A percentile compares a stretch with the other conserved stretches of the same genome.
phyloP scores from a whole-genome alignment of 2,329 filamentous ascomycete genomes.

The Dactylonectria estremocensis region DNA sequence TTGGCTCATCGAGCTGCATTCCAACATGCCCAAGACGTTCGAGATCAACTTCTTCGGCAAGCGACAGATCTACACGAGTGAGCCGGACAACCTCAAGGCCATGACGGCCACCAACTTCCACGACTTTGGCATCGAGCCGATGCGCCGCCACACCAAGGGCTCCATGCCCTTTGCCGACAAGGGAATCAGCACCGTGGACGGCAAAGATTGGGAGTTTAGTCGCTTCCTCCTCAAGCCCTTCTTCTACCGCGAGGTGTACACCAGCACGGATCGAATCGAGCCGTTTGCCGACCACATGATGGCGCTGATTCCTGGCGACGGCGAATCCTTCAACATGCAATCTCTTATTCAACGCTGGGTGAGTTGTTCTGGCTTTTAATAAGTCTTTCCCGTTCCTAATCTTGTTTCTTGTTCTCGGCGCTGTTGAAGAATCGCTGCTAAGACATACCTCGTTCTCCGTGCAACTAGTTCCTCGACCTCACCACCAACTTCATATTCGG shows the following conservation, averaged over 20 bases:
- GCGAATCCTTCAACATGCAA: slow-evolving; percentile 36
- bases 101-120: slow-evolving; percentile 42
- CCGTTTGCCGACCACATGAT: slow-evolving; percentile 36
- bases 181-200: slow-evolving; percentile 36
- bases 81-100: slow-evolving; percentile 41
- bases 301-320: slow-evolving; percentile 32
- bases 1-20: slow-evolving; percentile 39
- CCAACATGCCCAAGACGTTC: slow-evolving; percentile 40
- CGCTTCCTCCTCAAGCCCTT: slow-evolving; percentile 40
- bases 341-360: slow-evolving; percentile 37
- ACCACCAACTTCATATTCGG: slow-evolving; percentile 39
- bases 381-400: background rate
- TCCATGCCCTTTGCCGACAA: slow-evolving; percentile 40
- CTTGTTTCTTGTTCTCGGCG: too few relatives aligned
- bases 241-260: slow-evolving; percentile 41
- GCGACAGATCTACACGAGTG: slow-evolving; percentile 39
- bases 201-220: slow-evolving; percentile 40
- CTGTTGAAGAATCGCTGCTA: background rate
- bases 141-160: slow-evolving; percentile 37
- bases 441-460: background rate
- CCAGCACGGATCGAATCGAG: slow-evolving; percentile 36
- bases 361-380: background rate
- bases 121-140: slow-evolving; percentile 41
- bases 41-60: slow-evolving; percentile 40
- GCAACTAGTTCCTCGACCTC: slow-evolving; percentile 35